Evolutionary conservation across 352 stramenopile species (phyloP).

Genomic region (Pythium rhizo-oryzae): DNA sequence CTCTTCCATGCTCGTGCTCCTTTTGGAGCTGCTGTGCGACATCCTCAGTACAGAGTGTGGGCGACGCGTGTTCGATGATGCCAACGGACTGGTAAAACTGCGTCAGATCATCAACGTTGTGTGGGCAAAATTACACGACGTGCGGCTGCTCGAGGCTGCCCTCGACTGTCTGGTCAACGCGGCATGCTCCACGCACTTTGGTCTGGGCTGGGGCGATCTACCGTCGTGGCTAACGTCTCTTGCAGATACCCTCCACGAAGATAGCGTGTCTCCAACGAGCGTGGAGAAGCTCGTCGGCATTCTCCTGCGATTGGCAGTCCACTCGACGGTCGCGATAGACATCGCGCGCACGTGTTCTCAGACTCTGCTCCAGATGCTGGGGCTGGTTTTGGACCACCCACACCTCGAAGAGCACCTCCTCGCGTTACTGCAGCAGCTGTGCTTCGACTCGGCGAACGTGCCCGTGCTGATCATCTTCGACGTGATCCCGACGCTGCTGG

Average conservation of each 20-base stretch:
- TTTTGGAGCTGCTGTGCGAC: conserved; percentile 40
- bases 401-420: conserved; percentile 38
- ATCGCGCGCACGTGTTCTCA: conserved; percentile 35
- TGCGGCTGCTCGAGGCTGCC: conserved; percentile 37
- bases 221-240: conserved; percentile 38
- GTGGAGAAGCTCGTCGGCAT: conserved; percentile 55
- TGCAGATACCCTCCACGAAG: conserved; percentile 32
- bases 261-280: conserved; percentile 16
- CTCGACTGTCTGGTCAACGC: conserved; percentile 55
- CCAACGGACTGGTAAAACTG: conserved; percentile 37
- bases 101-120: conserved; percentile 34
- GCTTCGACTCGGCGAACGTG: conserved; percentile 32
- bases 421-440: conserved; percentile 37
- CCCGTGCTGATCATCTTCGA: conserved; percentile 45
- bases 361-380: conserved; percentile 36
- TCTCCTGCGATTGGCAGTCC: conserved; percentile 36
- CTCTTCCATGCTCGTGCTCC: conserved; percentile 22
- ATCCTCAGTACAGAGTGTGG: conserved; percentile 35
- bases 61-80: conserved; percentile 33
- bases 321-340: conserved; percentile 24
- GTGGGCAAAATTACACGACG: conserved; percentile 25
- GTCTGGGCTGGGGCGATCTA: conserved; percentile 36
- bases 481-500: conserved; percentile 36
- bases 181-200: conserved; percentile 37
- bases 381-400: conserved; percentile 15